Conservation (phyloP, 73 alveolate genomes). For the Stentor roeselii region DNA sequence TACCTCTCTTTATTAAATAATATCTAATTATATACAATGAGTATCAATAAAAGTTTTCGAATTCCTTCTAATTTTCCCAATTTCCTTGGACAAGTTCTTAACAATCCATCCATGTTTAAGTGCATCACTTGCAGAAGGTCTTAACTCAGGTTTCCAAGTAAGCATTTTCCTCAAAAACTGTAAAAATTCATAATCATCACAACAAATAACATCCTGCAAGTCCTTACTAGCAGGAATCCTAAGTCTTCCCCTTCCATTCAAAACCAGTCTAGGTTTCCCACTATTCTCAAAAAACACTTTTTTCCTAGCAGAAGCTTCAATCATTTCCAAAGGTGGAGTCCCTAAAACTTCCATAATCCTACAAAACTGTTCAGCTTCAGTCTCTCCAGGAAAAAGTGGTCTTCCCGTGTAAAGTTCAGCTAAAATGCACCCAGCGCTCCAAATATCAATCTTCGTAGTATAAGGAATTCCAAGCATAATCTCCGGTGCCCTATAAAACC, state of each 20-base stretch:
- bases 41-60: too few species aligned
- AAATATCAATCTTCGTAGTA: conserved; percentile 93
- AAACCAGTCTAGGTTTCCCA: conserved; percentile 34
- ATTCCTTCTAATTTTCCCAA: too few species aligned
- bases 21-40: too few species aligned
- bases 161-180: conserved; percentile 29
- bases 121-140: background rate
- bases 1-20: too few species aligned
- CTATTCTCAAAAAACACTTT: conserved; percentile 45
- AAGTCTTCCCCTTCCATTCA: conserved; percentile 48
- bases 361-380: conserved; percentile 71
- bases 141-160: background rate
- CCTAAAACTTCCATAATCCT: conserved; percentile 79
- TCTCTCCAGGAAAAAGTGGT: conserved; percentile 90
- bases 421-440: conserved; percentile 94
- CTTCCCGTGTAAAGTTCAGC: conserved; percentile 82
- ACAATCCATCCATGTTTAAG: conserved; percentile 2
- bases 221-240: too few species aligned
- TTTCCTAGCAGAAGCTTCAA: conserved; percentile 58
- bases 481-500: conserved; percentile 97
- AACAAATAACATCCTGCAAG: conserved; percentile 40
- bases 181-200: conserved; percentile 46
- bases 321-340: conserved; percentile 64
- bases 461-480: conserved; percentile 91
- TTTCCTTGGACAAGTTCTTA: background rate